Percentiles rank a stretch among this genome's conserved stretches.
phyloP scores from a whole-genome alignment of 495 filamentous ascomycete genomes.

The Lentithecium fluviatile region DNA sequence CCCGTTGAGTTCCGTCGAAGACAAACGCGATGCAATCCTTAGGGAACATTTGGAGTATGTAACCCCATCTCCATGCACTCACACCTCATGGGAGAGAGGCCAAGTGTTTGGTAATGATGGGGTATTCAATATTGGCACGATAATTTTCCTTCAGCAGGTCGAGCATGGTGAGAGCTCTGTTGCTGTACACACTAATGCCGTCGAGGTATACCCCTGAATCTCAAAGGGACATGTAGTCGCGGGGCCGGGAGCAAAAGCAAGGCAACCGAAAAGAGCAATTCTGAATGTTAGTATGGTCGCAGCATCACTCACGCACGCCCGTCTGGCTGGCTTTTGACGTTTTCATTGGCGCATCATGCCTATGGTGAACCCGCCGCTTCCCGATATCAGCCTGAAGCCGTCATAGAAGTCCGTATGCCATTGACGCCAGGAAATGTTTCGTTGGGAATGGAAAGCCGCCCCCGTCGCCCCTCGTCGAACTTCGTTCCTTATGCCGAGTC shows the following conservation, averaged over 20 bases:
- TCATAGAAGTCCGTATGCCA: slow-evolving; percentile 31
- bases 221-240: too few species aligned
- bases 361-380: slow-evolving; percentile 25
- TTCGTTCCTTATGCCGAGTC: slow-evolving; percentile 56
- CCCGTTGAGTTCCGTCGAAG: too few species aligned
- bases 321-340: slow-evolving; percentile 16
- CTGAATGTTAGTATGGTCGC: too few species aligned
- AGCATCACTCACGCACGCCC: neutral
- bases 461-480: slow-evolving; percentile 5
- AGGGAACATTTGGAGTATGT: too few species aligned
- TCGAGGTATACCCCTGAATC: slow-evolving; percentile 22
- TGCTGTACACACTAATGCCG: slow-evolving; percentile 99
- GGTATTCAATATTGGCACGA: slow-evolving; percentile 86
- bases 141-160: slow-evolving; percentile 88
- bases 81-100: slow-evolving; percentile 58
- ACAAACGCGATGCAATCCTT: too few species aligned
- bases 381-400: slow-evolving; percentile 28
- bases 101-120: slow-evolving; percentile 92
- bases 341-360: slow-evolving; percentile 31
- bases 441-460: slow-evolving; percentile 34
- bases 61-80: slow-evolving; percentile 87
- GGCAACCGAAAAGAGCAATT: too few species aligned
- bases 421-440: slow-evolving; percentile 43
- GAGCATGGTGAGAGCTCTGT: slow-evolving; percentile 70
- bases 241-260: too few species aligned